Evolutionary conservation across 257 asterid species (phyloP).

Genomic region (Nicotiana noctiflora): DNA sequence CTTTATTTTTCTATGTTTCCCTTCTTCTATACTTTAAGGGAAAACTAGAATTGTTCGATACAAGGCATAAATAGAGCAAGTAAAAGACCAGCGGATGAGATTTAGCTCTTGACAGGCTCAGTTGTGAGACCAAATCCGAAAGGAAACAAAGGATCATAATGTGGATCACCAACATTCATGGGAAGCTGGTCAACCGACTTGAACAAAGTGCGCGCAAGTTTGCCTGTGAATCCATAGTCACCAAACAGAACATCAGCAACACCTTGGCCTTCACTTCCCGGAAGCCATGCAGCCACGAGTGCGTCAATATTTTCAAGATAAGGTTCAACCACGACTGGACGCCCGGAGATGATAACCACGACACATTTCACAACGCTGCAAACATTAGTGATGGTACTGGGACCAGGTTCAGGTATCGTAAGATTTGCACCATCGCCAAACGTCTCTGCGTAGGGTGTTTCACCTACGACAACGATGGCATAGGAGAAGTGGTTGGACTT

Average conservation of each 20-base stretch:
- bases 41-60: neutral
- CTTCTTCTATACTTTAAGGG: too few species aligned
- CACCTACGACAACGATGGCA: conserved; percentile 54
- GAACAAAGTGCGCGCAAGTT: conserved; percentile 52
- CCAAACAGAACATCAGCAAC: conserved; percentile 51
- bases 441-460: conserved; percentile 50
- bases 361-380: conserved; percentile 36
- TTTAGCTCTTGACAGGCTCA: neutral
- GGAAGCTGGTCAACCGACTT: conserved; percentile 53
- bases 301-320: conserved; percentile 45
- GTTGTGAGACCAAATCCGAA: conserved; percentile 52
- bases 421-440: conserved; percentile 37
- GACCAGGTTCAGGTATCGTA: conserved; percentile 36
- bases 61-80: neutral
- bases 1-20: too few species aligned
- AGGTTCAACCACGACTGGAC: conserved; percentile 46
- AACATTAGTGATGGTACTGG: conserved; percentile 30
- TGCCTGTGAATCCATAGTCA: conserved; percentile 44
- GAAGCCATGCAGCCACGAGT: conserved; percentile 59
- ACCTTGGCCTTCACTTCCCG: conserved; percentile 60
- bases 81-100: neutral
- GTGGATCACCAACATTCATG: conserved; percentile 49
- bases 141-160: conserved; percentile 49
- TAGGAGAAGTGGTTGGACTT: conserved; percentile 38
- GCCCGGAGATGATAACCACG: conserved; percentile 46